A percentile compares a stretch with the other conserved stretches of the same genome.
Evolutionary conservation across 2,329 filamentous ascomycete genomes (phyloP).

Genomic region (Hortaea sp.): DNA sequence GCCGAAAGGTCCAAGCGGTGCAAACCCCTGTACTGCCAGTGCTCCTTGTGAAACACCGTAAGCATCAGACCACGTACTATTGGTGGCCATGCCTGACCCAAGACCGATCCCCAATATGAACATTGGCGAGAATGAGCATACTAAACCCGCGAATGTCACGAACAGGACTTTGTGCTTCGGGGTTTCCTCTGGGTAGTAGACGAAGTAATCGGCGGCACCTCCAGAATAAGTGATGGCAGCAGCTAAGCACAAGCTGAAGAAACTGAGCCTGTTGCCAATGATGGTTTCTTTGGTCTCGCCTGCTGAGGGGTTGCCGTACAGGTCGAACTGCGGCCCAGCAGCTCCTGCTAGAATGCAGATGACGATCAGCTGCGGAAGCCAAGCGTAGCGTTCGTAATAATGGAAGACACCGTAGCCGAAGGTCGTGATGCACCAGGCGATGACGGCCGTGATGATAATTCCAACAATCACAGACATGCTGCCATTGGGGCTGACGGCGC

Average conservation of each 20-base stretch:
- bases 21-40: constrained; percentile 53
- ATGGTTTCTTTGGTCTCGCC: constrained; percentile 42
- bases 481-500: constrained; percentile 50
- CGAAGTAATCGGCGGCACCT: constrained; percentile 57
- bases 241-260: constrained; percentile 59
- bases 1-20: constrained; percentile 51
- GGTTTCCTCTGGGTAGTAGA: constrained; percentile 51
- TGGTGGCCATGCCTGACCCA: constrained; percentile 44
- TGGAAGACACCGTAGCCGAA: constrained; percentile 62
- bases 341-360: constrained; percentile 53
- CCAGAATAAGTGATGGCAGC: constrained; percentile 55
- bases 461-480: constrained; percentile 55
- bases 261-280: constrained; percentile 51
- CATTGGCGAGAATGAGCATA: constrained; percentile 49
- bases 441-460: constrained; percentile 54
- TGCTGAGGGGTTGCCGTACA: constrained; percentile 35
- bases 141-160: constrained; percentile 48
- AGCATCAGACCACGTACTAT: constrained; percentile 46
- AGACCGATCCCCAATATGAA: constrained; percentile 54
- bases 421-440: constrained; percentile 54
- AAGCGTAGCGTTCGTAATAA: constrained; percentile 58
- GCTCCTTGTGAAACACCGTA: constrained; percentile 52
- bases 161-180: constrained; percentile 45
- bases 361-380: constrained; percentile 53
- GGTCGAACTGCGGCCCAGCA: constrained; percentile 51